These are phyloP conservation scores for Pythium sukuiense DNA, from an alignment of 352 stramenopile species.

Conservation along the genomic window DNA sequence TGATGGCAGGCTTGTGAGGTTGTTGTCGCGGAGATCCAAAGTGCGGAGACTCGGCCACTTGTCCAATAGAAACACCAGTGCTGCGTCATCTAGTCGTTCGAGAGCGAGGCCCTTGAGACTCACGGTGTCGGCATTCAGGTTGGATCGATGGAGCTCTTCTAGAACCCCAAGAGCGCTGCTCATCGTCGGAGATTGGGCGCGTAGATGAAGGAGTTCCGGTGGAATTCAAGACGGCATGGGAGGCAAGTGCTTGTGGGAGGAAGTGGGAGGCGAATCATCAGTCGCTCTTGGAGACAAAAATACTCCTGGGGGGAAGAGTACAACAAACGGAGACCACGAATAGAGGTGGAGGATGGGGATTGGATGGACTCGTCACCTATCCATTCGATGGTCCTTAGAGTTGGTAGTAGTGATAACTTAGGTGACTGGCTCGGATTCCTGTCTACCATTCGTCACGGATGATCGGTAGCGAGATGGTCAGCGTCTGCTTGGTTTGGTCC, in stretches of 20 bases:
- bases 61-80: slow-evolving; percentile 41
- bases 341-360: not conserved
- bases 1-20: slow-evolving; percentile 36
- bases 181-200: slow-evolving; percentile 13
- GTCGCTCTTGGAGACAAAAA: not conserved
- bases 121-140: slow-evolving; percentile 44
- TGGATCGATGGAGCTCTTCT: slow-evolving; percentile 37
- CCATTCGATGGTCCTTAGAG: not conserved
- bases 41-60: slow-evolving; percentile 52
- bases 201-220: not conserved
- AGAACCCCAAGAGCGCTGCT: slow-evolving; percentile 47
- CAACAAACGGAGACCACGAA: not conserved
- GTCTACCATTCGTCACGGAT: slow-evolving; percentile 71
- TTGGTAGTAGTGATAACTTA: not conserved
- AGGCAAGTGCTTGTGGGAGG: not conserved
- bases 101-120: slow-evolving; percentile 40
- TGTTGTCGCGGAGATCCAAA: slow-evolving; percentile 62
- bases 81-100: slow-evolving; percentile 26
- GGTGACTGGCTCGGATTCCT: no score
- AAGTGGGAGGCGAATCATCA: not conserved
- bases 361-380: not conserved
- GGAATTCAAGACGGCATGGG: not conserved
- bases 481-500: slow-evolving; percentile 46
- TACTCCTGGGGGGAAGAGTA: not conserved
- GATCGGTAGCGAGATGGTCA: slow-evolving; percentile 72